phyloP scores from a whole-genome alignment of 2,329 filamentous ascomycete species.

The Triangularia verruculosa region DNA sequence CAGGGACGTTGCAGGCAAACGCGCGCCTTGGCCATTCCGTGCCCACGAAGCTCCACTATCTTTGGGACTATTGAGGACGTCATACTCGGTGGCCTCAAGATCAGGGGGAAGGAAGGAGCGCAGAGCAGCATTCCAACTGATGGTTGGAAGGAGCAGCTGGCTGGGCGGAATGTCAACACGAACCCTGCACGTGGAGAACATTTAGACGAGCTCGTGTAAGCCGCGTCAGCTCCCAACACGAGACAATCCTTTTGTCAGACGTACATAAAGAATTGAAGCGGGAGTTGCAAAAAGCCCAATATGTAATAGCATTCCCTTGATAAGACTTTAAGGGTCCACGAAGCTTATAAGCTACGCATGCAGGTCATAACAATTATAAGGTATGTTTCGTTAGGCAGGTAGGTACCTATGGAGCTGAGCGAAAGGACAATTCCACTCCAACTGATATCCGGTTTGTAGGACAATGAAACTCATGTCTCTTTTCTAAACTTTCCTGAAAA shows the following conservation, averaged over 20 bases:
- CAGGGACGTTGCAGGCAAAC: neutral
- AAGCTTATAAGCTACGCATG: neutral
- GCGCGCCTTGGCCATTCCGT: constrained; percentile 2
- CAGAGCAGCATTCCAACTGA: neutral
- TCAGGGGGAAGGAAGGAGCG: neutral
- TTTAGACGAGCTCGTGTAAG: neutral
- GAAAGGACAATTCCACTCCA: neutral
- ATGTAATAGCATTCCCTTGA: neutral
- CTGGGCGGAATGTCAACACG: neutral
- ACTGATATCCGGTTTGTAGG: neutral
- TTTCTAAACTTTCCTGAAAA: neutral
- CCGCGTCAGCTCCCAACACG: neutral
- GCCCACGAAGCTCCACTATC: neutral
- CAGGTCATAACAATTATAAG: neutral
- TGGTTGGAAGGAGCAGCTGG: neutral
- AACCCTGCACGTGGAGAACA: neutral
- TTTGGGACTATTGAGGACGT: neutral
- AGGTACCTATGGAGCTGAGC: neutral
- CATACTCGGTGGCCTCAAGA: neutral
- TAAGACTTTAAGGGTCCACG: neutral
- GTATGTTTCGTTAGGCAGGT: neutral
- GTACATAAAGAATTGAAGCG: neutral
- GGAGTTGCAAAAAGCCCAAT: neutral
- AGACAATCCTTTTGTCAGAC: neutral
- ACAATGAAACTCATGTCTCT: neutral